Evolutionary conservation across 352 stramenopile species (phyloP), one percentile per base, ranked within the genome.

Genomic region (Phytopythium litorale): DNA sequence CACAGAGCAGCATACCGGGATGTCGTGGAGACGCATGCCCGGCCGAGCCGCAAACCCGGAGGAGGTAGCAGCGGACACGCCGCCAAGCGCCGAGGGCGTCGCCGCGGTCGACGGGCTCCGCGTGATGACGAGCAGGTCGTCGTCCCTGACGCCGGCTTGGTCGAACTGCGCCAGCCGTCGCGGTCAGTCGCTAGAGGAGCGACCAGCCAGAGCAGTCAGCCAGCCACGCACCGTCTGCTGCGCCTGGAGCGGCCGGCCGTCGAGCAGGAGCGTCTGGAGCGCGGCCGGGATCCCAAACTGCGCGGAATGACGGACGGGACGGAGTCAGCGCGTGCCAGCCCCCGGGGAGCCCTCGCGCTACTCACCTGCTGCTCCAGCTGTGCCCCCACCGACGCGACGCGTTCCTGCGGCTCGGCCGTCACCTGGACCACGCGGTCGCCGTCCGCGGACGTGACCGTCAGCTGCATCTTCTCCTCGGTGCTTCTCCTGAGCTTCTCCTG

Each of bases 1-100:
- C 30, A 21, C 51, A 15, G 32, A 16, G 23, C 21, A 9, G 32
- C 45, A 68, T 75, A 93, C 84, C 52, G 87, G 84, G 62, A 96
- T 93, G 32, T 96, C 87, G 50, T 81, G 68, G 16, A 94, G 40
- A 23, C 80, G 83, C 87, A 96, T 95, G 49, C 81, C 80, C 9
- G 81, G 40, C 16, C 73, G 84, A 56, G 79, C 81, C 42, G 58
- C 64, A 25, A 83, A 84, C 12, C 59, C 60, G 4, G 67, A 32
- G 25, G 57, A 60, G 40, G 68, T 45, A 63, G 59, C 54, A 53
- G 65, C 28, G 11, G 58, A 58, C 32, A 38, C n/a, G 54, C 67
- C 13, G 3, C 57, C 48, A 40, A 43, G 18, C 23, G 64, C 32
- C 35, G 45, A 33, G 7, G 56, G 28, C 8, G 66, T 38, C 21